Evolutionary conservation across 2,329 filamentous ascomycete genomes (phyloP).

Genomic region (Botrytis cinerea): DNA sequence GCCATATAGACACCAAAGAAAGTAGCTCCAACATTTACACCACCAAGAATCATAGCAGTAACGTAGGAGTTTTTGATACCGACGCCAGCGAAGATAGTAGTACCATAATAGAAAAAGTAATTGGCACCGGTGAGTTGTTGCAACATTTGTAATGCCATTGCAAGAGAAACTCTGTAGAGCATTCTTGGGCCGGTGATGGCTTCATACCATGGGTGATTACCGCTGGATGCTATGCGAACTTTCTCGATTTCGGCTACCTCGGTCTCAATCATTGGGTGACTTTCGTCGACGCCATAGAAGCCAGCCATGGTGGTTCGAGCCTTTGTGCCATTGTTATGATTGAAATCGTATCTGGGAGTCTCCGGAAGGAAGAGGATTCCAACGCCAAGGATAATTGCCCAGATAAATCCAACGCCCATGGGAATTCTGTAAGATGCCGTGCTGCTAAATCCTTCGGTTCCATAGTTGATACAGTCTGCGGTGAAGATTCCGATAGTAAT

Average conservation of each 20-base stretch:
- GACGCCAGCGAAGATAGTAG: conserved; percentile 66
- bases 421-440: conserved; percentile 63
- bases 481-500: conserved; percentile 70
- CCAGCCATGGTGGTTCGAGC: conserved; percentile 54
- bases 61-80: conserved; percentile 63
- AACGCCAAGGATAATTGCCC: conserved; percentile 53
- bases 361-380: conserved; percentile 58
- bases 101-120: conserved; percentile 67
- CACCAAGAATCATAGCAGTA: conserved; percentile 67
- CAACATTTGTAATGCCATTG: conserved; percentile 63
- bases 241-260: conserved; percentile 56
- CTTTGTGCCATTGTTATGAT: conserved; percentile 49
- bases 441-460: conserved; percentile 42
- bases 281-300: conserved; percentile 50
- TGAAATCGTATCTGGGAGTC: conserved; percentile 58
- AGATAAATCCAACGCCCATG: conserved; percentile 56
- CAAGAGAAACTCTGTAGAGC: conserved; percentile 64
- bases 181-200: conserved; percentile 62
- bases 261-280: conserved; percentile 51
- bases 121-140: conserved; percentile 69
- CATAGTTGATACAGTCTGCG: conserved; percentile 57
- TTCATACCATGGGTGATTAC: conserved; percentile 62
- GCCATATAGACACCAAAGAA: conserved; percentile 61
- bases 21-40: conserved; percentile 66
- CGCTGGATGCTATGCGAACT: conserved; percentile 46